These are phyloP conservation scores for Alternaria panax DNA, from an alignment of 2,329 filamentous ascomycete species.

Conservation along the genomic window DNA sequence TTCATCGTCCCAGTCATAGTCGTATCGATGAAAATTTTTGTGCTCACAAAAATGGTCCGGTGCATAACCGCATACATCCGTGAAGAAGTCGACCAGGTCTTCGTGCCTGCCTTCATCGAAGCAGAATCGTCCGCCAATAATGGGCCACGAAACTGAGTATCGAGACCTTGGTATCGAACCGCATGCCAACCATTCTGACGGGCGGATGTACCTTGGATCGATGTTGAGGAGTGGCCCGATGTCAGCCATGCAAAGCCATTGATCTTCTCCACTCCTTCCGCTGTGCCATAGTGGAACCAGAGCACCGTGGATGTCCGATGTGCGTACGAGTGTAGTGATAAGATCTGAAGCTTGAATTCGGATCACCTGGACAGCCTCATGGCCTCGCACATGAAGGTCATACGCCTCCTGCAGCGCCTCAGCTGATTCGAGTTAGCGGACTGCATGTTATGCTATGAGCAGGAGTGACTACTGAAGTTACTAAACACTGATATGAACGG, in stretches of 20 bases:
- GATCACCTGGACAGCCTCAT: neutral
- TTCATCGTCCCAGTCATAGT: constrained; percentile 3
- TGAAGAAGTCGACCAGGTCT: neutral
- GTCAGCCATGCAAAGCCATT: neutral
- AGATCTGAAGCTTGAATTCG: neutral
- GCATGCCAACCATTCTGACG: constrained; percentile 8
- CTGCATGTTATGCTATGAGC: fast-evolving
- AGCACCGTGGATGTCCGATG: neutral
- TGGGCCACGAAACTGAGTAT: constrained; percentile 2
- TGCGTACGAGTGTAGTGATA: neutral
- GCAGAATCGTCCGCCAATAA: neutral
- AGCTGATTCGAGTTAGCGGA: neutral
- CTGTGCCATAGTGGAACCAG: neutral
- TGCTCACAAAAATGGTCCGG: neutral
- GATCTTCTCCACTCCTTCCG: neutral
- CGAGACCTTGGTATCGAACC: neutral
- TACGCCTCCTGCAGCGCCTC: neutral
- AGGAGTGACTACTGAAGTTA: constrained; percentile 1
- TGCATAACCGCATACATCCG: neutral
- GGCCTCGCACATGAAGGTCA: neutral
- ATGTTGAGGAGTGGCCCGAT: neutral
- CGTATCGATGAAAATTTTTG: neutral
- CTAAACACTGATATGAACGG: constrained; percentile 6
- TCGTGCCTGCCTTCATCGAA: neutral
- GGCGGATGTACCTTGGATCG: neutral